phyloP scores from a whole-genome alignment of 441 rosid genomes.

The Eruca vesicaria region DNA sequence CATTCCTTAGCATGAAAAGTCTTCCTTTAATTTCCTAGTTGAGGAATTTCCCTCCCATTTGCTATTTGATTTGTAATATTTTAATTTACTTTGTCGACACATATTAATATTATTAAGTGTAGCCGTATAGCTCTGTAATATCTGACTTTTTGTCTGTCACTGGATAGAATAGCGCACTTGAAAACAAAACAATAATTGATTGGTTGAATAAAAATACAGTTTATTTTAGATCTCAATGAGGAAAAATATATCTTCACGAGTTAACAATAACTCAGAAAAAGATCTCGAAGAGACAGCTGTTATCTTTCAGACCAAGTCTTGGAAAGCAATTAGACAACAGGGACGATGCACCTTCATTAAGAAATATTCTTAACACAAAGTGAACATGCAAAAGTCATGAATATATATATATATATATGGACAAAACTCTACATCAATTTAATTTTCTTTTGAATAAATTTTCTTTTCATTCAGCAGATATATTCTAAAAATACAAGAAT shows the following conservation, averaged over 20 bases:
- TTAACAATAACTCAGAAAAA: slow-evolving; percentile 15
- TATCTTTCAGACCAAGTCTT: slow-evolving; percentile 21
- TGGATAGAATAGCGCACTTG: neutral
- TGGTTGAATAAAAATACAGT: slow-evolving; percentile 10
- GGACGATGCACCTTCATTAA: slow-evolving; percentile 4
- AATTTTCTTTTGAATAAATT: neutral
- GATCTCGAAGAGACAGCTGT: slow-evolving; percentile 31
- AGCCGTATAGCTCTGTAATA: neutral
- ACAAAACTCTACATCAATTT: neutral
- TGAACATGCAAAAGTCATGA: neutral
- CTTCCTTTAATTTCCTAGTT: neutral
- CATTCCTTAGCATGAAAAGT: neutral
- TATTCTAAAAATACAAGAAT: too few relatives aligned
- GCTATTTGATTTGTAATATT: neutral
- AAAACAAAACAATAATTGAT: slow-evolving; percentile 3
- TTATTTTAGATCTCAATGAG: slow-evolving; percentile 3
- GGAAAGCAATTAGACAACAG: slow-evolving; percentile 9
- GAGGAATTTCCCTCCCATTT: slow-evolving; percentile 15
- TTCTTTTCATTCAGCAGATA: too few relatives aligned
- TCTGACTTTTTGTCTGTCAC: neutral
- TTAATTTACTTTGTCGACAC: neutral
- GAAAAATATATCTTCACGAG: slow-evolving; percentile 7
- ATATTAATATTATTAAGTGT: neutral
- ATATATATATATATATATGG: neutral
- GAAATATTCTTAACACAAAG: neutral